A percentile compares a stretch with the other conserved stretches of the same genome.
These are phyloP conservation scores for Neurospora tetrasperma DNA, from an alignment of 495 filamentous ascomycete genomes.

Conservation along the genomic window DNA sequence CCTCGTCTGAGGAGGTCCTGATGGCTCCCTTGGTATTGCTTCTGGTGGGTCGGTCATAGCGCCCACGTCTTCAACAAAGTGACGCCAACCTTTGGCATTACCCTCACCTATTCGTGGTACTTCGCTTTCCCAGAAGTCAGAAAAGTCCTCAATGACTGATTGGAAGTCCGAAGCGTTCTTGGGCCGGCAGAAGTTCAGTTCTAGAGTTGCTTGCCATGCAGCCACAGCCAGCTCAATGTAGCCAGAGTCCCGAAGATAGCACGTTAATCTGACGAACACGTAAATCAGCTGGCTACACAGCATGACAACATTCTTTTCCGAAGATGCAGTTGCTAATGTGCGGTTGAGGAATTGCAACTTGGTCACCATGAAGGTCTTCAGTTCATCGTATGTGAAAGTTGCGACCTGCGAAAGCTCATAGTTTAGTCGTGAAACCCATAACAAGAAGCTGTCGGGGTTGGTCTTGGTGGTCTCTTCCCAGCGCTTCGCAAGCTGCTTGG, in stretches of 20 bases:
- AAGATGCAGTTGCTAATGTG: slow-evolving; percentile 19
- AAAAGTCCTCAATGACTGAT: slow-evolving; percentile 38
- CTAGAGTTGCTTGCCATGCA: slow-evolving; percentile 75
- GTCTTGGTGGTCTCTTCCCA: slow-evolving; percentile 54
- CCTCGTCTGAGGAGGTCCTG: slow-evolving; percentile 15
- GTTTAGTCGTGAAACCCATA: slow-evolving; percentile 70
- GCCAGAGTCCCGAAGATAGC: slow-evolving; percentile 69
- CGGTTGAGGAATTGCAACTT: slow-evolving; percentile 42
- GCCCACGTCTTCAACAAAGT: slow-evolving; percentile 31
- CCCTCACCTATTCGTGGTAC: slow-evolving; percentile 68
- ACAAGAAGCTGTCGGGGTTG: slow-evolving; percentile 44
- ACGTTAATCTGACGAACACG: slow-evolving; percentile 60
- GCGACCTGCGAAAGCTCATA: slow-evolving; percentile 61
- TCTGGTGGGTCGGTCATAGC: slow-evolving; percentile 28
- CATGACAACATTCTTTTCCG: slow-evolving; percentile 1
- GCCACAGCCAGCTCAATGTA: slow-evolving; percentile 68
- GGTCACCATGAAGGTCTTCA: slow-evolving; percentile 45
- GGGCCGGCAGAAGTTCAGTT: slow-evolving; percentile 55
- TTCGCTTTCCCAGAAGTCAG: slow-evolving; percentile 82
- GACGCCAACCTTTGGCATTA: slow-evolving; percentile 58
- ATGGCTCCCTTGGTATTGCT: slow-evolving; percentile 12
- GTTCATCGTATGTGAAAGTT: slow-evolving; percentile 57
- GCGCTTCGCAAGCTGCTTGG: slow-evolving; percentile 45
- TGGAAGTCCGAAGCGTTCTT: slow-evolving; percentile 13
- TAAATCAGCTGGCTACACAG: slow-evolving; percentile 50